A percentile compares a stretch with the other conserved stretches of the same genome.
Evolutionary conservation across 768 basidiomycete genomes (phyloP).

Genomic region (Boletus barrowsii): DNA sequence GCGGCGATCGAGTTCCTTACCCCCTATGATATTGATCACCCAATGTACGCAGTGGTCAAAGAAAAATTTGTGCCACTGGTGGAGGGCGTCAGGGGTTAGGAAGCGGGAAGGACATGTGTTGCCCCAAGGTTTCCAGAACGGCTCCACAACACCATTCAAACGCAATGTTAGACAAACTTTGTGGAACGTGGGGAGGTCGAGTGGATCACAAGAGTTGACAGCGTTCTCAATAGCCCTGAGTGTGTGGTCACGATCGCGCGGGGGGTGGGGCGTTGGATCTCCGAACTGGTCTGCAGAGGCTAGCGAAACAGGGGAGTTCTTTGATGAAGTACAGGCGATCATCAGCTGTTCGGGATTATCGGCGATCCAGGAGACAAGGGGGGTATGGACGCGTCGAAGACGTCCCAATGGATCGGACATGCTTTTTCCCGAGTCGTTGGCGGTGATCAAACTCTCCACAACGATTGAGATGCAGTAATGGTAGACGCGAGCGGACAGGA

Average conservation of each 20-base stretch:
- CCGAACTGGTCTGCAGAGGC: not conserved
- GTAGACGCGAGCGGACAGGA: conserved; percentile 27
- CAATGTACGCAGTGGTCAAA: conserved; percentile 19
- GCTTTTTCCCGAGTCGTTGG: too few relatives aligned
- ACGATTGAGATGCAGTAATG: conserved; percentile 33
- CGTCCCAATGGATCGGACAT: conserved; percentile 24
- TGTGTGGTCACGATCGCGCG: not conserved
- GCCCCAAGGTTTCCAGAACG: conserved; percentile 34
- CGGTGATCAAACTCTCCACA: conserved; percentile 18
- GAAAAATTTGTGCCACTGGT: conserved; percentile 14
- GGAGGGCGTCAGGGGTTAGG: not conserved
- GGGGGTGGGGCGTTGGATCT: not conserved
- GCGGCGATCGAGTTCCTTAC: conserved; percentile 19
- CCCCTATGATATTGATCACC: conserved; percentile 1
- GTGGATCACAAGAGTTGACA: not conserved
- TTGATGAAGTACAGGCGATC: not conserved
- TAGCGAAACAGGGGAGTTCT: not conserved
- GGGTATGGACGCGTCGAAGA: not conserved
- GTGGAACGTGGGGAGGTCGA: not conserved
- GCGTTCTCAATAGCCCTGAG: not conserved
- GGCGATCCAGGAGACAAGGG: not conserved
- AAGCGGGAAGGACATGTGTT: conserved; percentile 16
- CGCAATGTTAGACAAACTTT: not conserved
- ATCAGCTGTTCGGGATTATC: too few relatives aligned
- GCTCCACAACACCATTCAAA: conserved; percentile 6